Evolutionary conservation across 306 rosid genomes (phyloP).

Genomic region (Cucumis melo): DNA sequence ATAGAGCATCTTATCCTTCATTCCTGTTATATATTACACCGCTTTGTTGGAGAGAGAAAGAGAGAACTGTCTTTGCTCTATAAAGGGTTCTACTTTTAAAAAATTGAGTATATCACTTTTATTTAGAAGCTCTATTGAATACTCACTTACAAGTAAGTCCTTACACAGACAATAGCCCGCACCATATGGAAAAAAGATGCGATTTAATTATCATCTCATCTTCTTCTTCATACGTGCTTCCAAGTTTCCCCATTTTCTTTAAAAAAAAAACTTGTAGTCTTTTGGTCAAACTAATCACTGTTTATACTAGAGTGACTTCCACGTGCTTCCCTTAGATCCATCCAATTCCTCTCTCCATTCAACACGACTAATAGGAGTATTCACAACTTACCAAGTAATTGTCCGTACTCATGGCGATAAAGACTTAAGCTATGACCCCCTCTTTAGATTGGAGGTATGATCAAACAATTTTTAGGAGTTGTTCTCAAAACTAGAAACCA

Average conservation of each 20-base stretch:
- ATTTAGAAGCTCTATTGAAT: not conserved
- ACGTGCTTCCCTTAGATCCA: not conserved
- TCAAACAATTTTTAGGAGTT: too few relatives aligned
- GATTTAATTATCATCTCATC: not conserved
- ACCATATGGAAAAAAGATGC: not conserved
- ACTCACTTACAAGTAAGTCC: slow-evolving; percentile 9
- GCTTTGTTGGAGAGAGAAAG: not conserved
- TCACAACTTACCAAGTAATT: too few relatives aligned
- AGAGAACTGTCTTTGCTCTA: not conserved
- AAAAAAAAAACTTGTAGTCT: not conserved
- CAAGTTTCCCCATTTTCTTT: not conserved
- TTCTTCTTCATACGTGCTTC: not conserved
- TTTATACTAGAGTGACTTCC: not conserved
- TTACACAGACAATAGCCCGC: slow-evolving; percentile 5
- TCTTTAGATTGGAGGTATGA: too few relatives aligned
- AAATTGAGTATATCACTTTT: not conserved
- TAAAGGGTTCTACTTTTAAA: not conserved
- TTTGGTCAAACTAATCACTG: not conserved
- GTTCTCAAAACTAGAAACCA: too few relatives aligned
- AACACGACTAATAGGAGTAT: too few relatives aligned
- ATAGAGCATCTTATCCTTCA: slow-evolving; percentile 5
- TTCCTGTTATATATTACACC: not conserved
- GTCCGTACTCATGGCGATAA: too few relatives aligned
- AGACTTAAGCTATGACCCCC: too few relatives aligned
- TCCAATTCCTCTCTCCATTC: not conserved